Conservation (phyloP, 106 monocot genomes). For the Phalaenopsis equestris region DNA sequence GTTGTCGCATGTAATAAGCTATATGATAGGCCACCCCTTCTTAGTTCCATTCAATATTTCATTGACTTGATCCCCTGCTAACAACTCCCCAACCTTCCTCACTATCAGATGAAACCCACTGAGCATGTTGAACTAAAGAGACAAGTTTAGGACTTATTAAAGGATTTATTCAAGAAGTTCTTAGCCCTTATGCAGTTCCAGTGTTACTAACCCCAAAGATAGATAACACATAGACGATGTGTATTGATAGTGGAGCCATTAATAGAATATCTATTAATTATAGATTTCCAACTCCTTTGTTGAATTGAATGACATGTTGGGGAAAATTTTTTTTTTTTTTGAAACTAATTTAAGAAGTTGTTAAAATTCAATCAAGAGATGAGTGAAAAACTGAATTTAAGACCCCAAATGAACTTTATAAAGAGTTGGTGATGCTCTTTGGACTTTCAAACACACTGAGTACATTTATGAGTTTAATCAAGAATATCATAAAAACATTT, state of each 20-base stretch:
- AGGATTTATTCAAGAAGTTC: background rate
- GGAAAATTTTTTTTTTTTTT: background rate
- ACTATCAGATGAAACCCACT: background rate
- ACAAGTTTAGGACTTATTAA: background rate
- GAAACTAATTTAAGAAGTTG: background rate
- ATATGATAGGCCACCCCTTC: background rate
- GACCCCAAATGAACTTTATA: background rate
- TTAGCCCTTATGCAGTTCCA: background rate
- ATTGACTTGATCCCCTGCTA: background rate
- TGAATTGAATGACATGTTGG: background rate
- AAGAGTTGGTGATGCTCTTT: background rate
- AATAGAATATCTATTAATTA: background rate
- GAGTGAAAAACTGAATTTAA: background rate
- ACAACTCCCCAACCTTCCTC: background rate
- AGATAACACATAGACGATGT: background rate
- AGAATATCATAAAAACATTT: background rate
- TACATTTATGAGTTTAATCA: background rate
- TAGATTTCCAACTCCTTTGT: background rate
- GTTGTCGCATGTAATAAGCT: background rate
- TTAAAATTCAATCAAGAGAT: background rate
- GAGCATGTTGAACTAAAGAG: background rate
- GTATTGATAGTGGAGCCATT: background rate
- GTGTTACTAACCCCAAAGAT: background rate
- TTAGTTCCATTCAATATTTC: background rate
- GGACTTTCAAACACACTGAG: background rate